These are phyloP conservation scores for Butyriboletus loyo DNA, from an alignment of 768 basidiomycete species.

Conservation along the genomic window DNA sequence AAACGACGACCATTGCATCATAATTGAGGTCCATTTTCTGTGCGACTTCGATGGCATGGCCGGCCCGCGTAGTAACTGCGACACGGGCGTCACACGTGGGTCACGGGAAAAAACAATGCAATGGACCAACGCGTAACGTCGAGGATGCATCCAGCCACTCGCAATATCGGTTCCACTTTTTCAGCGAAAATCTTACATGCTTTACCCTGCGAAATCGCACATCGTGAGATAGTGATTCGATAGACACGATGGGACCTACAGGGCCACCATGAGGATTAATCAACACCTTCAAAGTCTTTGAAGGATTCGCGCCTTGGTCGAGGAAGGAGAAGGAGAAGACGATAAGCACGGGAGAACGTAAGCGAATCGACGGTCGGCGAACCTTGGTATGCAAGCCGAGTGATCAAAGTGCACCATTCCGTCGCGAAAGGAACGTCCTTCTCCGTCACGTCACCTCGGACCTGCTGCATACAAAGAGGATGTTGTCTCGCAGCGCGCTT, in stretches of 20 bases:
- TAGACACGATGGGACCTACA: constrained; percentile 39
- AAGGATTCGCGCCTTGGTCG: constrained; percentile 47
- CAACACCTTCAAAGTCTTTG: constrained; percentile 60
- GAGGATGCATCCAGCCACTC: constrained; percentile 58
- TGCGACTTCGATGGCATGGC: constrained; percentile 67
- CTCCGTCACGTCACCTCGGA: constrained; percentile 42
- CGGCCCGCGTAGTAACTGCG: constrained; percentile 58
- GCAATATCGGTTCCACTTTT: constrained; percentile 69
- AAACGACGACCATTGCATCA: constrained; percentile 72
- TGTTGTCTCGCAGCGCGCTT: constrained; percentile 40
- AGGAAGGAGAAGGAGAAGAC: not conserved
- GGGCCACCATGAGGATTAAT: constrained; percentile 82
- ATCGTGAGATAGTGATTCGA: not conserved
- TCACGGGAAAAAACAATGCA: not conserved
- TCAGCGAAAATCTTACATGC: constrained; percentile 50
- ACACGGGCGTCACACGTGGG: not conserved
- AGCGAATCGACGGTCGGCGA: not conserved
- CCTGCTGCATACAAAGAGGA: constrained; percentile 39
- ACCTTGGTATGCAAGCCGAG: constrained; percentile 64
- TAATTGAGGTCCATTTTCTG: constrained; percentile 54
- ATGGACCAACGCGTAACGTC: constrained; percentile 57
- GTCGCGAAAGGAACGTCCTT: constrained; percentile 33
- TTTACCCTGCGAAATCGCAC: constrained; percentile 49
- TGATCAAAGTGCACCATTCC: constrained; percentile 54
- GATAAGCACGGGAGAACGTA: not conserved